Conservation (phyloP, 179 eudicot species). For the Spinacia oleracea region DNA sequence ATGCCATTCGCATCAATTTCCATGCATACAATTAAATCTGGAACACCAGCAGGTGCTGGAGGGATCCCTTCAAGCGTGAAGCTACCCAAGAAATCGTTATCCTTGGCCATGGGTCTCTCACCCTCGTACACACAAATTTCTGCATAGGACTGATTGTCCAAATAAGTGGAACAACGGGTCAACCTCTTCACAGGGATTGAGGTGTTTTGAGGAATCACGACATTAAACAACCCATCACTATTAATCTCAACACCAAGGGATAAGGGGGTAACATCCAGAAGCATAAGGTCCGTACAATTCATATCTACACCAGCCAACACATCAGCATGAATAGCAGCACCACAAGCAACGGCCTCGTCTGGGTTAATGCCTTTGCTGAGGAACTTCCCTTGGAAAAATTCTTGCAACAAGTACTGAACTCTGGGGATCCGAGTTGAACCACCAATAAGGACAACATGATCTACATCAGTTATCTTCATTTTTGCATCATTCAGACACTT, state of each 20-base stretch:
- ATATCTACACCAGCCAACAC: not conserved
- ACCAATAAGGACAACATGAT: not conserved
- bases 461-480: not conserved
- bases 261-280: not conserved
- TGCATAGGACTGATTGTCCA: not conserved
- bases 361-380: conserved; percentile 3
- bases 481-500: not conserved
- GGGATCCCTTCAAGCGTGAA: not conserved
- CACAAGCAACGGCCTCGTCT: not conserved
- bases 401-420: not conserved
- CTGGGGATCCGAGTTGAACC: not conserved
- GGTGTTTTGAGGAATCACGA: not conserved
- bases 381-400: not conserved
- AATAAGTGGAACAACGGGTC: not conserved
- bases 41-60: not conserved
- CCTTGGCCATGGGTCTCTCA: not conserved
- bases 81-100: not conserved
- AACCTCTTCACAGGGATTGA: not conserved
- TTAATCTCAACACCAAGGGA: not conserved
- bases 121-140: not conserved
- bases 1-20: not conserved
- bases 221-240: not conserved
- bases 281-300: not conserved
- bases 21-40: not conserved
- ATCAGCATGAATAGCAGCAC: not conserved